Base-by-base conservation (phyloP, 306 rosid species). In the Rosa lucieae region DNA sequence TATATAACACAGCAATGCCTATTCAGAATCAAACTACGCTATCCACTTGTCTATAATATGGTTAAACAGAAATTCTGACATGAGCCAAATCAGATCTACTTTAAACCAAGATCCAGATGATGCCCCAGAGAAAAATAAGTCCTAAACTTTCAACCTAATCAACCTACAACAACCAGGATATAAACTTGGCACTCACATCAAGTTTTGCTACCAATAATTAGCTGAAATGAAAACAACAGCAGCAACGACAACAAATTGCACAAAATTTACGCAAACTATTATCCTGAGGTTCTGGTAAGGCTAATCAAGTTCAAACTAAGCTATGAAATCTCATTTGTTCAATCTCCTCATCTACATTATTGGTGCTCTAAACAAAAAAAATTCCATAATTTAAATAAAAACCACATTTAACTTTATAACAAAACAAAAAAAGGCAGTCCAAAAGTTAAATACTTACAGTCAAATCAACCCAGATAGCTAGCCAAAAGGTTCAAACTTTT, bases 171-270 rank as follows among this genome's bases (percentile, higher is more conserved):
- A 63, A 29, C 68, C 7, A 6, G 10, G 5, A 35, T 46, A 35
- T 46, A 17, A 63, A 32, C 69, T 32, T 61, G 35, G 15, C 21
- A 65, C 88, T 84, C 76, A 94, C 97, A 1, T 39, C 71, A 17
- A 67, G 21, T 37, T 37, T 37, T 67, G 26, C 71, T 3, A 15
- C 11, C 71, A 17, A 67, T 32, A 32, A 3, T 29, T 29, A 13
- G 42, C 29, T n/a, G 63, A 56, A 56, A 56, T n/a, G 1, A 56
- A 8, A 56, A 23, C 2, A 56, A 56, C 13, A 49, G 48, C 48
- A 17, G 1, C 21, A 52, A 15, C 2, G 35, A 67, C 15, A 67
- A 67, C 6, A 65, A 35, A 35, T 14, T 63, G 68, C 68, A 29
- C 18, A 32, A 29, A 4, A 35, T 35, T 66, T 18, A 20, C 43